Evolutionary conservation across 352 stramenopile species (phyloP).

Genomic region (Plasmopara muralis): DNA sequence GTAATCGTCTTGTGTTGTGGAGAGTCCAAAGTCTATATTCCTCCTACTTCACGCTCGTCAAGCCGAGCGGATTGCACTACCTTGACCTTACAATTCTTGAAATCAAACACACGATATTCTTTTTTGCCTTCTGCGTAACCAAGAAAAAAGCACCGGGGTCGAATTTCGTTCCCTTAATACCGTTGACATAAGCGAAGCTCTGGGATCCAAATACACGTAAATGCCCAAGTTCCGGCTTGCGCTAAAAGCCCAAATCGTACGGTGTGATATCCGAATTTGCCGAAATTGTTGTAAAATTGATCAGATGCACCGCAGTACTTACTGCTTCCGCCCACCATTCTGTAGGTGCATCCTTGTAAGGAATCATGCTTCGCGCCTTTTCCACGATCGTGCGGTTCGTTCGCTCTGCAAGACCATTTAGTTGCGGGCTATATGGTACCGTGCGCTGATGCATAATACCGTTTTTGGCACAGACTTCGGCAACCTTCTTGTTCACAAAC

Average conservation of each 20-base stretch:
- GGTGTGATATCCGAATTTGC: background rate
- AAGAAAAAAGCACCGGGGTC: no score
- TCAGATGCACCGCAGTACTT: background rate
- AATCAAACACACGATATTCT: background rate
- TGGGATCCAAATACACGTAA: background rate
- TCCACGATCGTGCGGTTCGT: background rate
- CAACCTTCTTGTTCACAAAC: slow-evolving; percentile 1
- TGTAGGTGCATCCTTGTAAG: background rate
- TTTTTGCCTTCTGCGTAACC: background rate
- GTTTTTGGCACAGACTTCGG: background rate
- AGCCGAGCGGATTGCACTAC: background rate
- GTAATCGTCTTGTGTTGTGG: no score
- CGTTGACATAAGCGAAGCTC: background rate
- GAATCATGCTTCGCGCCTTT: background rate
- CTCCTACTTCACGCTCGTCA: background rate
- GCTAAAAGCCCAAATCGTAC: background rate
- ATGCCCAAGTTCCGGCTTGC: background rate
- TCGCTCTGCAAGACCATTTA: no score
- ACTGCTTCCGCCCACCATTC: background rate
- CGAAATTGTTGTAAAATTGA: background rate
- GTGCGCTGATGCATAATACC: background rate
- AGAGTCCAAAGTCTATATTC: background rate
- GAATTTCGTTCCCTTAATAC: background rate
- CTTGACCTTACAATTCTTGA: background rate
- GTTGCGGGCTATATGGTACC: background rate